A percentile compares a stretch with the other conserved stretches of the same genome.
phyloP scores from a whole-genome alignment of 2,329 filamentous ascomycete species.

The Penicillium sp. region DNA sequence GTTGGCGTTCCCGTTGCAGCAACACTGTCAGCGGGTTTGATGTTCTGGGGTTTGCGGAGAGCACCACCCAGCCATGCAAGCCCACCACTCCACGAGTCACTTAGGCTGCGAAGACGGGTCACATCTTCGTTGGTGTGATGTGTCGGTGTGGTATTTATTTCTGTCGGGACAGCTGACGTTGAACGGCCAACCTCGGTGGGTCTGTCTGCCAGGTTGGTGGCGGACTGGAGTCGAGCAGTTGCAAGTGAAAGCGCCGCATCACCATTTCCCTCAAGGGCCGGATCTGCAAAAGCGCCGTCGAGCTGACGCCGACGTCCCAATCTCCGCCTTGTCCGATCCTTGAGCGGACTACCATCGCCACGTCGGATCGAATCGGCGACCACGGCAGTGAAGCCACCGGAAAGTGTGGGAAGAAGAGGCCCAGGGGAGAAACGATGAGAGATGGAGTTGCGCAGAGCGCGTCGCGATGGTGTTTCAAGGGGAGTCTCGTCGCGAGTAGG shows the following conservation, averaged over 20 bases:
- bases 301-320: constrained; percentile 31
- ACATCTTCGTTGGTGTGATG: constrained; percentile 18
- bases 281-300: constrained; percentile 27
- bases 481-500: constrained; percentile 29
- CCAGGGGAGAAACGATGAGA: constrained; percentile 56
- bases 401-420: constrained; percentile 61
- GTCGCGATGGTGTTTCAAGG: constrained; percentile 41
- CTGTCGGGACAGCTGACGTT: constrained; percentile 25
- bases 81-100: constrained; percentile 39
- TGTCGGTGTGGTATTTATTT: constrained; percentile 7
- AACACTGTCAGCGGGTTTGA: constrained; percentile 8
- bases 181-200: constrained; percentile 23
- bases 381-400: constrained; percentile 60
- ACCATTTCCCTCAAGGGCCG: constrained; percentile 19
- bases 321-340: constrained; percentile 31
- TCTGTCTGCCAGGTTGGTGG: constrained; percentile 22
- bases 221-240: constrained; percentile 30
- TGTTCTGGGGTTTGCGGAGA: constrained; percentile 22
- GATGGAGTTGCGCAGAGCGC: constrained; percentile 48
- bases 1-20: constrained; percentile 15
- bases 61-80: constrained; percentile 39
- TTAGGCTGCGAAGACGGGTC: constrained; percentile 37
- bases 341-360: constrained; percentile 48
- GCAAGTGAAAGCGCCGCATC: constrained; percentile 24
- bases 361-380: constrained; percentile 65